Base-by-base conservation (phyloP, 805 yeast species). In the Saturnispora galanensis region DNA sequence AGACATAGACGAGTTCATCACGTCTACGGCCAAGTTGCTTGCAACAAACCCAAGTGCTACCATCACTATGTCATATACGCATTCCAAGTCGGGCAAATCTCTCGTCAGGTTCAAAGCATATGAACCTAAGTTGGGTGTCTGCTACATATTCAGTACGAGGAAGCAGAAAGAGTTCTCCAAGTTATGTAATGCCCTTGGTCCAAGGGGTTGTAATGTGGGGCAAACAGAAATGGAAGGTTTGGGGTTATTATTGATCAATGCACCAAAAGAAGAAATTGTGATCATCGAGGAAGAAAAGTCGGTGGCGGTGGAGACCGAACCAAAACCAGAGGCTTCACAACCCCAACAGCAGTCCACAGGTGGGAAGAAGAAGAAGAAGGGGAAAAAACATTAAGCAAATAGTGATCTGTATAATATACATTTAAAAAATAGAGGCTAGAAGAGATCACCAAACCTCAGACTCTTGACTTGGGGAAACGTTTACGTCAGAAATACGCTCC, bases 131-230 rank as follows among this genome's bases (percentile, higher is more conserved):
- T 66, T 77, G 13, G 89, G 89, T 7, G 69, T 78, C 35, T 71
- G 79, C 48, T 73, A 79, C 60, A 71, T 69, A 48, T 76, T 70
- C 57, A 69, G 67, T 47, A 78, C 90, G 1, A 65, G 66, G 50
- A 80, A 81, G 51, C 63, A 71, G 39, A 85, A 86, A 58, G 95
- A 87, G 59, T 73, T 88, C 38, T 77, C 85, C 18, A 73, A 89
- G 52, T 57, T 87, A 17, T 64, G 84, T 58, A 74, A 84, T 40
- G 82, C 84, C 6, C 56, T 87, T 39, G 95, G 95, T 0, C 88
- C 88, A 5, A 66, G 70, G 44, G 81, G 64, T 12, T 52, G 79
- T 41, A 44, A 35, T 38, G 37, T 50, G 10, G 38, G 47, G 2
- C 46, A 50, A 10, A 39, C 52, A n/a, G 59, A 58, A 41, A 41